A percentile compares a stretch with the other conserved stretches of the same genome.
Conservation (phyloP, 371 early-diverging fungal species). For the Mycotypha africana region DNA sequence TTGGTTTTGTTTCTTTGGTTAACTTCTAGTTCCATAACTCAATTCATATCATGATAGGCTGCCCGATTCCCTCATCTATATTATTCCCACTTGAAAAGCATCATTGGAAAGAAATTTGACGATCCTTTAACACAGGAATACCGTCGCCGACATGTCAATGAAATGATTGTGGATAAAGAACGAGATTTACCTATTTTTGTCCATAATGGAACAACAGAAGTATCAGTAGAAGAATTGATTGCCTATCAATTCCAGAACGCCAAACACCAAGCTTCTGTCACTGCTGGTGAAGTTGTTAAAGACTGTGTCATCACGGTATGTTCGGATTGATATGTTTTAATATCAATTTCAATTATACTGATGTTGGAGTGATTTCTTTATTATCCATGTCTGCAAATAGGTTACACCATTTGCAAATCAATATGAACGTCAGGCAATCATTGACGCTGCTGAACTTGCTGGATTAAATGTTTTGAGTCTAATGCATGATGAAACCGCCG, state of each 20-base stretch:
- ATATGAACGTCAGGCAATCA: conserved; percentile 85
- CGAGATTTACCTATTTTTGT: conserved; percentile 64
- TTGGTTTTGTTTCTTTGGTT: no score
- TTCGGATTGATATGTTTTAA: no score
- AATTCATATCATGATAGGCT: conserved; percentile 47
- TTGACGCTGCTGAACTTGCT: conserved; percentile 93
- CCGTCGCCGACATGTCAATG: conserved; percentile 64
- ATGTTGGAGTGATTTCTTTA: no score
- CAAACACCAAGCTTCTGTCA: conserved; percentile 72
- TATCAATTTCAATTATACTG: no score
- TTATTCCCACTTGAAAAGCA: conserved; percentile 75
- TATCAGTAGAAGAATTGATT: conserved; percentile 83
- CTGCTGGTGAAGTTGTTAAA: conserved; percentile 71
- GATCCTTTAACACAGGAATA: conserved; percentile 67
- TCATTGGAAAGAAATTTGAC: conserved; percentile 73
- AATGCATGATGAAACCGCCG: conserved; percentile 91
- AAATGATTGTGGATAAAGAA: conserved; percentile 61
- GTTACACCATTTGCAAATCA: conserved; percentile 90
- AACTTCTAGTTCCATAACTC: no score
- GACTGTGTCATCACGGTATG: conserved; percentile 89
- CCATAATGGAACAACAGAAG: conserved; percentile 46
- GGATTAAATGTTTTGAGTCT: conserved; percentile 78
- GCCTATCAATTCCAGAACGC: conserved; percentile 93
- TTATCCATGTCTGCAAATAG: no score
- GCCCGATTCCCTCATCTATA: conserved; percentile 81